phyloP scores from a whole-genome alignment of 495 filamentous ascomycete genomes.

The Barbatosphaeria neglecta region DNA sequence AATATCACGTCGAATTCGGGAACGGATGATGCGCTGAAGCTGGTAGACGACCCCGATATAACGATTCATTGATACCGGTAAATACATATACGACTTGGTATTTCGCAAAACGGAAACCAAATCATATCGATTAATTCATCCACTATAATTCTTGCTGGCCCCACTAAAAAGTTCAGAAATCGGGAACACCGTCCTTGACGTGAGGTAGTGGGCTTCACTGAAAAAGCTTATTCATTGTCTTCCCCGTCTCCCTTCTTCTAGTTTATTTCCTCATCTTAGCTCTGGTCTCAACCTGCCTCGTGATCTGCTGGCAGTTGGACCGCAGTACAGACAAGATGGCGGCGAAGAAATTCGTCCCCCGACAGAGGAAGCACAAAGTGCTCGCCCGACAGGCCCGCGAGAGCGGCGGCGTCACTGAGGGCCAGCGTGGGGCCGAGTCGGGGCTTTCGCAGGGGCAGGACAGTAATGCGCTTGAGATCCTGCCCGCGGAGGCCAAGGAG shows the following conservation, averaged over 20 bases:
- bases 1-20: too few relatives aligned
- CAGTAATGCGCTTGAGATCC: slow-evolving; percentile 60
- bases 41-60: too few relatives aligned
- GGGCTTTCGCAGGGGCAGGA: slow-evolving; percentile 26
- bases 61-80: too few relatives aligned
- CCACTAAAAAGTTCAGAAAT: slow-evolving; percentile 4
- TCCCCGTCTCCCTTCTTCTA: too few relatives aligned
- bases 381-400: slow-evolving; percentile 40
- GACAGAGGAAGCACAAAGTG: slow-evolving; percentile 69
- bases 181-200: too few relatives aligned
- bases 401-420: slow-evolving; percentile 15
- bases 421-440: not conserved
- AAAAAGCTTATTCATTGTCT: too few relatives aligned
- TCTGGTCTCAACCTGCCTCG: too few relatives aligned
- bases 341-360: slow-evolving; percentile 61
- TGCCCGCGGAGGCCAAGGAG: slow-evolving; percentile 53
- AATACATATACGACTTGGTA: too few relatives aligned
- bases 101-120: not conserved
- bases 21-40: too few relatives aligned
- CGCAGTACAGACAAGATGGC: slow-evolving; percentile 31
- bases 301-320: too few relatives aligned
- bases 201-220: too few relatives aligned
- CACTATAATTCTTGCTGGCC: not conserved
- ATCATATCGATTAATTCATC: not conserved
- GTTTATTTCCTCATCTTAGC: too few relatives aligned